These are phyloP conservation scores for Globisporangium mamillatum DNA, from an alignment of 352 stramenopile species.

Conservation along the genomic window DNA sequence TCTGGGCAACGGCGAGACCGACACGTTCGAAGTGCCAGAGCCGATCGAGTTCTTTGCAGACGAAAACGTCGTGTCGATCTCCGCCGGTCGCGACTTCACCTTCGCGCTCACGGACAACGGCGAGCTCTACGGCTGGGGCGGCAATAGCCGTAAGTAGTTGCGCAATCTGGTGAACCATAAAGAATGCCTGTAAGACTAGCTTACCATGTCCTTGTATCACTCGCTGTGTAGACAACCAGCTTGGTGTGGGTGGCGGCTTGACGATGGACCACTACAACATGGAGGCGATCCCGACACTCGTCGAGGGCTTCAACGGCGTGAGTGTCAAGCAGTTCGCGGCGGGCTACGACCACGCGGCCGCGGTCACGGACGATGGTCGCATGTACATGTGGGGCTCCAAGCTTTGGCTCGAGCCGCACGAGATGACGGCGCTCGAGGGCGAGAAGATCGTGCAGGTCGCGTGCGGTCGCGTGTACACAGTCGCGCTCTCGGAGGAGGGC, in stretches of 20 bases:
- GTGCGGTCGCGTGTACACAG: slow-evolving; percentile 84
- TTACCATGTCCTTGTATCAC: neutral
- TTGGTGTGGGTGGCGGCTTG: slow-evolving; percentile 86
- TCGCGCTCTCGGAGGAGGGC: slow-evolving; percentile 67
- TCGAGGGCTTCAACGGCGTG: slow-evolving; percentile 69
- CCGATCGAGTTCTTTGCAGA: slow-evolving; percentile 84
- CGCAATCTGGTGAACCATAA: neutral
- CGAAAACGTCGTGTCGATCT: slow-evolving; percentile 64
- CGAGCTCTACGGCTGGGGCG: slow-evolving; percentile 89
- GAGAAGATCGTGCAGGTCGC: slow-evolving; percentile 78
- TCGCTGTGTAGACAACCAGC: slow-evolving; percentile 67
- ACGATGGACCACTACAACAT: slow-evolving; percentile 94
- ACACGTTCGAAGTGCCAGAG: slow-evolving; percentile 78
- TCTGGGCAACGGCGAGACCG: slow-evolving; percentile 87
- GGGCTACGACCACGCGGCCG: slow-evolving; percentile 91
- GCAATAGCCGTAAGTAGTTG: slow-evolving; percentile 84
- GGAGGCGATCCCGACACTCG: slow-evolving; percentile 88
- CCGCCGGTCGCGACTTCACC: slow-evolving; percentile 87
- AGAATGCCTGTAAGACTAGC: no score
- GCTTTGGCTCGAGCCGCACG: slow-evolving; percentile 91
- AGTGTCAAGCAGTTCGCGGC: slow-evolving; percentile 88
- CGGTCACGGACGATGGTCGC: slow-evolving; percentile 70
- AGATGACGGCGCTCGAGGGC: slow-evolving; percentile 77
- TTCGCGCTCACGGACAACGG: slow-evolving; percentile 83
- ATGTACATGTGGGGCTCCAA: slow-evolving; percentile 88